phyloP scores from a whole-genome alignment of 495 filamentous ascomycete genomes.

The Aspergillus bertholletiae region DNA sequence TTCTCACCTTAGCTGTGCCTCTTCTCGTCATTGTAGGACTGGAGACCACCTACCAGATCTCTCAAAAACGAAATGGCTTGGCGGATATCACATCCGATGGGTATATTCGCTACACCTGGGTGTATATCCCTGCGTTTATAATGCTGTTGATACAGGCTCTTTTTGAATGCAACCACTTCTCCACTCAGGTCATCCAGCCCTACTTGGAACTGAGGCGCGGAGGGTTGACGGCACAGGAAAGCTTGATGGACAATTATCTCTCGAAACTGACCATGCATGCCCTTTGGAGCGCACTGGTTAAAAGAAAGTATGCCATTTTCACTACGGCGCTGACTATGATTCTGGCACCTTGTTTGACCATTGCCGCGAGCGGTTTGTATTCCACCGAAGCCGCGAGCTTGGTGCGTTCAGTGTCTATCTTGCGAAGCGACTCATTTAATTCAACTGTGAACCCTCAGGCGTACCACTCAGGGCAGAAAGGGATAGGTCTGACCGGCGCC shows the following conservation, averaged over 20 bases:
- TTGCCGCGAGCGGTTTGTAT: slow-evolving; percentile 14
- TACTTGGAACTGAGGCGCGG: slow-evolving; percentile 2
- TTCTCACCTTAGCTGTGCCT: slow-evolving; percentile 5
- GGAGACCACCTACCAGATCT: slow-evolving; percentile 10
- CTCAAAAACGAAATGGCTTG: neutral
- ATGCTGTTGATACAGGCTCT: slow-evolving; percentile 13
- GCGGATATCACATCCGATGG: neutral
- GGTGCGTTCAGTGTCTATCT: neutral
- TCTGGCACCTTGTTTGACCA: slow-evolving; percentile 4
- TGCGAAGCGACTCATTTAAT: slow-evolving; percentile 4
- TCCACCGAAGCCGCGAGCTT: neutral
- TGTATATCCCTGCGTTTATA: slow-evolving; percentile 18
- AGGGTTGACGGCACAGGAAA: neutral
- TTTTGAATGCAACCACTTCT: slow-evolving; percentile 9
- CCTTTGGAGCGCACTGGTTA: slow-evolving; percentile 3
- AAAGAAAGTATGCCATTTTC: slow-evolving; percentile 6
- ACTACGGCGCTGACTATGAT: slow-evolving; percentile 10
- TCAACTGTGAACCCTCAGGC: neutral
- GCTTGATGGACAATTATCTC: slow-evolving; percentile 14
- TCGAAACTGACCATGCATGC: slow-evolving; percentile 6
- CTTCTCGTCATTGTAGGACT: slow-evolving; percentile 10
- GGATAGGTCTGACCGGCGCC: neutral
- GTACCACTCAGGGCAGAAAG: neutral
- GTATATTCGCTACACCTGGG: slow-evolving; percentile 15
- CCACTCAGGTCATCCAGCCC: slow-evolving; percentile 3